Percentiles rank a stretch among this genome's conserved stretches.
Evolutionary conservation across 495 filamentous ascomycete species (phyloP).

Genomic region (Niebla homalea): DNA sequence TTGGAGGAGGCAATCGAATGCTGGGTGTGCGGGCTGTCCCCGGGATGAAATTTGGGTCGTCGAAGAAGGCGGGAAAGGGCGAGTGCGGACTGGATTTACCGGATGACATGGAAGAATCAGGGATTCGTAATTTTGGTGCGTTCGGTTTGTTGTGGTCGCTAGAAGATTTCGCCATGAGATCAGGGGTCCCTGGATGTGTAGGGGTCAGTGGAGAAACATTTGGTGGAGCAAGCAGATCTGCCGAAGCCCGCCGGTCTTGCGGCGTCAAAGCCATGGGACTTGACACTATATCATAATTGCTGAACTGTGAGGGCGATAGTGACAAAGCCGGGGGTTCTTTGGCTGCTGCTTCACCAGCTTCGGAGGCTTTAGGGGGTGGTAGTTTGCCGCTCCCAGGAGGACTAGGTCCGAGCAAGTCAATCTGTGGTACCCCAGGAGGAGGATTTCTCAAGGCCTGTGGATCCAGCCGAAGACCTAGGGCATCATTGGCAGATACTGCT

Average conservation of each 20-base stretch:
- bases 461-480: constrained; percentile 29
- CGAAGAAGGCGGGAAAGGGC: constrained; percentile 39
- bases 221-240: constrained; percentile 14
- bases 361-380: not conserved
- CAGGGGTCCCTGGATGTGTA: not conserved
- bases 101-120: constrained; percentile 11
- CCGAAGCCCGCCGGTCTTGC: constrained; percentile 1
- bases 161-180: not conserved
- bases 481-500: constrained; percentile 59
- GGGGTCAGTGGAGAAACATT: not conserved
- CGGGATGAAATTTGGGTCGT: constrained; percentile 27
- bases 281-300: constrained; percentile 12
- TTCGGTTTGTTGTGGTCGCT: constrained; percentile 7
- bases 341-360: not conserved
- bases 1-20: constrained; percentile 36
- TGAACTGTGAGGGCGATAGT: constrained; percentile 7
- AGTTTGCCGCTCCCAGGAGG: constrained; percentile 7
- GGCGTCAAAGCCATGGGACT: constrained; percentile 15
- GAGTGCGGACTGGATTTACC: constrained; percentile 24
- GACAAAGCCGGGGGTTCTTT: constrained; percentile 8
- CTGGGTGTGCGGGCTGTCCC: constrained; percentile 36
- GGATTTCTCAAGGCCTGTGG: constrained; percentile 19
- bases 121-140: constrained; percentile 10
- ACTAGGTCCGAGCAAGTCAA: constrained; percentile 8
- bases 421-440: constrained; percentile 10